Evolutionary conservation across 176 grass and related monocot species (phyloP).

Genomic region (Avena eriantha): DNA sequence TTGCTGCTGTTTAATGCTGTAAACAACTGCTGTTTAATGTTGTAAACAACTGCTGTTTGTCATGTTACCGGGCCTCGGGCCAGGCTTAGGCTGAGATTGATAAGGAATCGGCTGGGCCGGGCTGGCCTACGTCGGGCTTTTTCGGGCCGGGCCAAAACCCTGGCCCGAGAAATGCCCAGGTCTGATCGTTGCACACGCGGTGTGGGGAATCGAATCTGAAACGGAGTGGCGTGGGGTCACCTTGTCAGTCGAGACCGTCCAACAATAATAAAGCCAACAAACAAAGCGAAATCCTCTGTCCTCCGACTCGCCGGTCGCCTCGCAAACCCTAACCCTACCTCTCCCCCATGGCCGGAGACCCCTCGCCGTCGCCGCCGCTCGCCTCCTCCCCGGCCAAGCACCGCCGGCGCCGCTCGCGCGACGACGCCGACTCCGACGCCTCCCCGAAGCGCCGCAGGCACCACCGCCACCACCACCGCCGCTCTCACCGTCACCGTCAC

Average conservation of each 20-base stretch:
- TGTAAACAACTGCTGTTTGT: too few relatives aligned
- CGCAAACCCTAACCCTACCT: constrained; percentile 71
- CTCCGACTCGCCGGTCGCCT: neutral
- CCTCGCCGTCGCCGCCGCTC: constrained; percentile 40
- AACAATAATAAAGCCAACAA: neutral
- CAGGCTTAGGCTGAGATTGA: too few relatives aligned
- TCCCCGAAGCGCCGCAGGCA: constrained; percentile 78
- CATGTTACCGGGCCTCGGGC: too few relatives aligned
- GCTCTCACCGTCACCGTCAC: constrained; percentile 41
- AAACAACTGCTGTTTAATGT: too few relatives aligned
- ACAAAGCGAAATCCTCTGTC: neutral
- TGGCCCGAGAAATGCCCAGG: too few relatives aligned
- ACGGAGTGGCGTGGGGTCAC: neutral
- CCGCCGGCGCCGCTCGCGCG: constrained; percentile 47
- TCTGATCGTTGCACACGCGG: neutral
- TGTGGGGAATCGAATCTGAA: neutral
- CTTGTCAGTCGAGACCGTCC: neutral
- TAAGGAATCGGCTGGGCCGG: too few relatives aligned
- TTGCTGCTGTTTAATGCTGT: too few relatives aligned
- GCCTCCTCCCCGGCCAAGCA: constrained; percentile 51
- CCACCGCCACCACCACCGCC: constrained; percentile 43
- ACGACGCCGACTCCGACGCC: constrained; percentile 23
- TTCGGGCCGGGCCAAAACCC: too few relatives aligned
- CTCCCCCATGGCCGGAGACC: constrained; percentile 37
- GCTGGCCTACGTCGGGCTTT: too few relatives aligned